Conservation (phyloP, 1,284 basidiomycete genomes). For the Ceraceosorus guamensis region DNA sequence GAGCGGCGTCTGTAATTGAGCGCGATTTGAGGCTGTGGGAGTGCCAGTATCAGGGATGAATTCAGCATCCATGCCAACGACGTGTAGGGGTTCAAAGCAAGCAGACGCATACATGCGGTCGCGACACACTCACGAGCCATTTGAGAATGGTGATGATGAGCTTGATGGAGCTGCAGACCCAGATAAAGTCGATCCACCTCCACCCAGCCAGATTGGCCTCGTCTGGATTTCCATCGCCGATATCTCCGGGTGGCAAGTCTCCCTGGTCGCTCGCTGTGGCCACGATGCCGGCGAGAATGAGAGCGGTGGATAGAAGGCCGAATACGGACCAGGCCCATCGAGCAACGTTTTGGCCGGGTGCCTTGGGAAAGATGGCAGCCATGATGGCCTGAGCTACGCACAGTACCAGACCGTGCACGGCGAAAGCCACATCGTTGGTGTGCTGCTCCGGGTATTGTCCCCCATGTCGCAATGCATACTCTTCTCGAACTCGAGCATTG, state of each 20-base stretch:
- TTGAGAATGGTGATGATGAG: constrained; percentile 49
- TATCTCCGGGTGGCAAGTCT: too few species aligned
- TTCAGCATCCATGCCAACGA: constrained; percentile 1
- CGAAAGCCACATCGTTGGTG: constrained; percentile 14
- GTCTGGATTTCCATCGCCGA: too few species aligned
- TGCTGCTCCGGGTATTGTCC: constrained; percentile 8
- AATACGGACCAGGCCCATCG: background rate
- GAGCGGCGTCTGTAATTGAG: constrained; percentile 47
- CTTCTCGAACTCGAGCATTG: constrained; percentile 16
- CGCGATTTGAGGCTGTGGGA: constrained; percentile 29
- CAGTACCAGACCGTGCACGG: constrained; percentile 23
- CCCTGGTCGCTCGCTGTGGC: constrained; percentile 3
- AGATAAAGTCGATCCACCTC: constrained; percentile 21
- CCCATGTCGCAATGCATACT: constrained; percentile 22
- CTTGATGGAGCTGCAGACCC: constrained; percentile 47
- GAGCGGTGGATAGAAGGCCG: constrained; percentile 7
- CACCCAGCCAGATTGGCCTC: too few species aligned
- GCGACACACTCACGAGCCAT: constrained; percentile 20
- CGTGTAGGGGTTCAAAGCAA: background rate
- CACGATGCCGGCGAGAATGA: constrained; percentile 3
- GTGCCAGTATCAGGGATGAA: too few species aligned
- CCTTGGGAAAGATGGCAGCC: constrained; percentile 3
- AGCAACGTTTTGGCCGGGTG: constrained; percentile 6
- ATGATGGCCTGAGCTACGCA: background rate
- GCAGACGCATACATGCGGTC: background rate